Evolutionary conservation across 2,329 filamentous ascomycete species (phyloP), one percentile per base, ranked within the genome.

Genomic region (Mycosphaerelloides madeirae): DNA sequence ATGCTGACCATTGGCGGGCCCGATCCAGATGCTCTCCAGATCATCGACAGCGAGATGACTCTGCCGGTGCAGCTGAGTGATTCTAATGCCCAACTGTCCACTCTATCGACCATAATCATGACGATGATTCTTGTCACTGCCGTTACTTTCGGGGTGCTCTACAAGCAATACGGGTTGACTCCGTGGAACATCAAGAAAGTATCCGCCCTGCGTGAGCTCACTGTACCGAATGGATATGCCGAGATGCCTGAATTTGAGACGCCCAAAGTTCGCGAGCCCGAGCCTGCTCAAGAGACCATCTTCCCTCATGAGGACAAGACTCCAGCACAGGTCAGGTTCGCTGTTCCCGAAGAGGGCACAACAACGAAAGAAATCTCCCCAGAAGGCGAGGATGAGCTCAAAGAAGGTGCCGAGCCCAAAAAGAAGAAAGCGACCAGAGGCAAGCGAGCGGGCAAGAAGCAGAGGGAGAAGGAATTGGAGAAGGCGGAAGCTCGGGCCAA

Each of bases 401-500:
- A 54, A 34, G 51, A 53, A 32, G 50, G 38, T 16, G 37, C 36
- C 11, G 53, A 49, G 19, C 60, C 56, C 1, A 70, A 68, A 55
- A 74, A 74, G 60, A 73, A 71, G 59, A 74, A 74, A 50, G 71
- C 72, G 4, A 72, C 73, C 38, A 61, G 73, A 43, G 73, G 73
- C 18, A 70, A 70, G 48, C 67, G 72, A 14, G 72, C 71, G 19
- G 72, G 72, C 16, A 63, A 64, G 15, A 70, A 69, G 53, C 59
- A 62, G 28, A 67, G 69, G 51, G 71, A 70, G 55, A 69, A 66
- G 50, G 67, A 67, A 36, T 50, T 55, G 13, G 54, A 54, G n/a
- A 50, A 47, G 35, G 54, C 56, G 55, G 63, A 55, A 65, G 68
- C 48, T 50, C 69, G 42, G 56, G 71, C 55, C 58, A 67, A 52